Percentiles rank a stretch among this genome's conserved stretches.
These are phyloP conservation scores for Sugiyamaella japonica DNA, from an alignment of 1,139 yeast genomes.

Conservation along the genomic window DNA sequence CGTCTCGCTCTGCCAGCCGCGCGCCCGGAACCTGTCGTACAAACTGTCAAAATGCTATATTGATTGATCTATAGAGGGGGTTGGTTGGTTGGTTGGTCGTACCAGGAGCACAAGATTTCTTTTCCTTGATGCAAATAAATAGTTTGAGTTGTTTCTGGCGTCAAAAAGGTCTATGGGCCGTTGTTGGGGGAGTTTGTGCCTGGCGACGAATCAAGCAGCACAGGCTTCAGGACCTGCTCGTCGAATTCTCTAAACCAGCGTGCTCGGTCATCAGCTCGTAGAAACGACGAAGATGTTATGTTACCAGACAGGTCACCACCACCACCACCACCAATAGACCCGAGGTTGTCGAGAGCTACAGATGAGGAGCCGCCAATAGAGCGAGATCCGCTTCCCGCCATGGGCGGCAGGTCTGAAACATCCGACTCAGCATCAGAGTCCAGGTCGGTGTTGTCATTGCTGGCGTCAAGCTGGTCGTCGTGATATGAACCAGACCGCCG, in stretches of 20 bases:
- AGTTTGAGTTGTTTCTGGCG: neutral
- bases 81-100: neutral
- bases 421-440: constrained; percentile 35
- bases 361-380: constrained; percentile 17
- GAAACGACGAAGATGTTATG: constrained; percentile 31
- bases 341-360: constrained; percentile 25
- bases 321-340: constrained; percentile 9
- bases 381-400: constrained; percentile 27
- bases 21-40: neutral
- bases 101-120: neutral
- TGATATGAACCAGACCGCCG: constrained; percentile 31
- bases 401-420: constrained; percentile 38
- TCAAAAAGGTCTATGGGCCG: neutral
- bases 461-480: constrained; percentile 23
- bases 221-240: constrained; percentile 95
- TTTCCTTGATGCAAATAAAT: constrained; percentile 8
- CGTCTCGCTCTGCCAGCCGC: neutral
- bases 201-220: constrained; percentile 60
- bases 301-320: constrained; percentile 14
- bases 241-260: constrained; percentile 94
- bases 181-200: constrained; percentile 27
- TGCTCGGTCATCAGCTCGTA: constrained; percentile 68
- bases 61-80: constrained; percentile 9
- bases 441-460: neutral
- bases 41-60: constrained; percentile 7